These are phyloP conservation scores for Arabis hirsuta DNA, from an alignment of 345 rosid species.

Conservation along the genomic window DNA sequence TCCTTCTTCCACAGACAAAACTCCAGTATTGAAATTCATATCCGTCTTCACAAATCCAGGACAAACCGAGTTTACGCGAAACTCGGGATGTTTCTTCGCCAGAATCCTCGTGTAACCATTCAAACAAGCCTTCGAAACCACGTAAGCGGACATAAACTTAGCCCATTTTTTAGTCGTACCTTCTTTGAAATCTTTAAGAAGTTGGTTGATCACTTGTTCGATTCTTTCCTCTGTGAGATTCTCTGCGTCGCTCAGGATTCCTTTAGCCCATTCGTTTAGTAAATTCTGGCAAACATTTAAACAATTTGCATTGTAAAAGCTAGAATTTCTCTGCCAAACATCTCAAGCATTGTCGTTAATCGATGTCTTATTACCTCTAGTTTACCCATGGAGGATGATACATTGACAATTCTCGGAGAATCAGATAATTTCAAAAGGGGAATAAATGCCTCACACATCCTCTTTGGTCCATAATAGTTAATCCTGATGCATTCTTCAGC, in stretches of 20 bases:
- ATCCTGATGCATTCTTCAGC: constrained; percentile 50
- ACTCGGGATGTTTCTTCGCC: constrained; percentile 47
- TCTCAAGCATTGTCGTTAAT: constrained; percentile 7
- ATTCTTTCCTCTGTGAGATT: constrained; percentile 53
- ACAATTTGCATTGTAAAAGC: not conserved
- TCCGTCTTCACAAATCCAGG: constrained; percentile 62
- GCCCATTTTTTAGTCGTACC: constrained; percentile 50
- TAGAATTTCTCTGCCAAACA: not conserved
- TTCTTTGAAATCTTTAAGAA: constrained; percentile 49
- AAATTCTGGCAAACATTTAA: constrained; percentile 36
- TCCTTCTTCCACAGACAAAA: constrained; percentile 50
- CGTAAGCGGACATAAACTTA: constrained; percentile 38
- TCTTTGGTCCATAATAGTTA: constrained; percentile 61
- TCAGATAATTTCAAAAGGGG: constrained; percentile 53
- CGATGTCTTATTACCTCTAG: constrained; percentile 42
- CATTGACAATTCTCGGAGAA: constrained; percentile 55
- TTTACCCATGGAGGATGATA: constrained; percentile 51
- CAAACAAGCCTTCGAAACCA: constrained; percentile 51
- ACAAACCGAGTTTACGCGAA: constrained; percentile 53
- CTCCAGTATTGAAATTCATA: constrained; percentile 44
- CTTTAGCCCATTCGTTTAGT: constrained; percentile 46
- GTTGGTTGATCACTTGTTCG: constrained; percentile 46
- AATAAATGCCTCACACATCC: constrained; percentile 53
- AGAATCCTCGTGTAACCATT: constrained; percentile 55
- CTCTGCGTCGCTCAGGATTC: constrained; percentile 47